Percentiles rank a stretch among this genome's conserved stretches.
These are phyloP conservation scores for Pyrenophora teres DNA, from an alignment of 2,329 filamentous ascomycete species.

Conservation along the genomic window DNA sequence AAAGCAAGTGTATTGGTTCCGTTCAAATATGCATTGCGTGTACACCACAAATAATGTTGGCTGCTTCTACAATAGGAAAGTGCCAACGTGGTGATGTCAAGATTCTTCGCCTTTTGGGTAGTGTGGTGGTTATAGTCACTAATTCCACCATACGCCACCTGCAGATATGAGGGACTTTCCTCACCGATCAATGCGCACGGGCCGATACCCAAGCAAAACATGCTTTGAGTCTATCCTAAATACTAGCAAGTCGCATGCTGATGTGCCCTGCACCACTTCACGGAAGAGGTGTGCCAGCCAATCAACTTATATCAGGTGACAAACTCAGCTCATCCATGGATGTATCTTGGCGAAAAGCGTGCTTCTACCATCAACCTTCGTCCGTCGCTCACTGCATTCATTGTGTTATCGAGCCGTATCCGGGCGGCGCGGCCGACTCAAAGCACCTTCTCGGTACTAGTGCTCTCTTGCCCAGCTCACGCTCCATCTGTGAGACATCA, in stretches of 20 bases:
- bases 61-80: no score
- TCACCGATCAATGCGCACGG: conserved; percentile 1
- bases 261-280: no score
- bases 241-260: not conserved
- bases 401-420: not conserved
- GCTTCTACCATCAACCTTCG: not conserved
- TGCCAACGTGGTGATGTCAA: no score
- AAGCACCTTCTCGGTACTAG: not conserved
- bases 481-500: not conserved
- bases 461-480: not conserved
- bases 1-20: no score
- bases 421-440: not conserved
- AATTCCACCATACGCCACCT: not conserved
- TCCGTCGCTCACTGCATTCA: not conserved
- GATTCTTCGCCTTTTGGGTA: no score
- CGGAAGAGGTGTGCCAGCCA: not conserved
- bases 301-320: not conserved
- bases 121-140: not conserved
- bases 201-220: conserved; percentile 1
- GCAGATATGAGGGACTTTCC: not conserved
- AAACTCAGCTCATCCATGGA: not conserved
- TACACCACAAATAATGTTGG: no score
- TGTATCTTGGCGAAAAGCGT: not conserved
- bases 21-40: no score
- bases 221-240: not conserved